Percentiles rank a stretch among this genome's conserved stretches.
Conservation (phyloP, 1,139 yeast genomes). For the Suhomyces anneliseae region DNA sequence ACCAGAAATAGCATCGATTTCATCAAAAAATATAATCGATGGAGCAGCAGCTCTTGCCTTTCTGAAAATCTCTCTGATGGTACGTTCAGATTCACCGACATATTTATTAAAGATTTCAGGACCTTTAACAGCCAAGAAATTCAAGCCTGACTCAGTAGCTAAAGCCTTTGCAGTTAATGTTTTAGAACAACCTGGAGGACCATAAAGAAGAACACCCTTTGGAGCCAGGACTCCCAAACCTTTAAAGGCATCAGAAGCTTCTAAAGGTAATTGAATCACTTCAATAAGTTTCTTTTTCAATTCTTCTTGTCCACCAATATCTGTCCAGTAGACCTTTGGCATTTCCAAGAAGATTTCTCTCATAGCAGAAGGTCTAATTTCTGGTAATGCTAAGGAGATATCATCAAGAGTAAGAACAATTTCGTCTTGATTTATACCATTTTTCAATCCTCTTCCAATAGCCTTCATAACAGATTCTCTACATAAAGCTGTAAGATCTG, state of each 20-base stretch:
- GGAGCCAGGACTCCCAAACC: conserved; percentile 86
- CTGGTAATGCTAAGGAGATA: conserved; percentile 65
- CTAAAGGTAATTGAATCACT: conserved; percentile 88
- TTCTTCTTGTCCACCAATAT: conserved; percentile 92
- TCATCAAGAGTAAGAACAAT: conserved; percentile 47
- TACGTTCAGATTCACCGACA: conserved; percentile 91
- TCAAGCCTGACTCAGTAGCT: conserved; percentile 92
- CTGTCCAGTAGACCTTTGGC: conserved; percentile 92
- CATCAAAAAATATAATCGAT: conserved; percentile 89
- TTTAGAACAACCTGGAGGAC: conserved; percentile 97
- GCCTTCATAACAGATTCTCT: conserved; percentile 88
- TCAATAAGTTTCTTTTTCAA: conserved; percentile 79
- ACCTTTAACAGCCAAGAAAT: conserved; percentile 91
- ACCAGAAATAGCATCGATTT: conserved; percentile 87
- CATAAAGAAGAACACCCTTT: conserved; percentile 84
- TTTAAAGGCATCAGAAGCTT: conserved; percentile 74
- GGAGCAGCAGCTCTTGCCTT: conserved; percentile 95
- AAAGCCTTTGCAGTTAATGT: conserved; percentile 92
- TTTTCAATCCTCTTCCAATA: conserved; percentile 56
- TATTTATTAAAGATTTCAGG: conserved; percentile 93
- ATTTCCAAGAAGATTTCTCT: conserved; percentile 90
- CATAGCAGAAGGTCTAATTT: conserved; percentile 94
- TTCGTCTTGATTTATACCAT: conserved; percentile 20
- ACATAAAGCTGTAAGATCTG: conserved; percentile 84
- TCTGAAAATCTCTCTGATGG: conserved; percentile 83